Base-by-base conservation (phyloP, 2,329 filamentous ascomycete species). In the Fusarium devonianum region DNA sequence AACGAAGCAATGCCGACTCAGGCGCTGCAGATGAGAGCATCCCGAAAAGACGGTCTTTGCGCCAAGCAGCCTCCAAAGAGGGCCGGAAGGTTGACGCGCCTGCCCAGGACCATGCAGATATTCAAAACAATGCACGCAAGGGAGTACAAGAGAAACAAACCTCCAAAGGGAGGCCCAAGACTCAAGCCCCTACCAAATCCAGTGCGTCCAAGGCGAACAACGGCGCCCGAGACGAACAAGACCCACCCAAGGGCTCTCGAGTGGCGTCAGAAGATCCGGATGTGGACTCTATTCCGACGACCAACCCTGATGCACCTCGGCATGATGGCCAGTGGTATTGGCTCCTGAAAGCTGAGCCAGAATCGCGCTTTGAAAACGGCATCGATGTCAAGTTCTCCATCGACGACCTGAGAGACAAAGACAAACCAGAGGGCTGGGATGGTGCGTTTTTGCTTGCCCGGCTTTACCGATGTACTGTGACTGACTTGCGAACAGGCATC, bases 361-460 rank as follows among this genome's bases (percentile, higher is more conserved):
- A 96, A 63, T 85, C 91, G 4, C 87, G 94, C 5, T 75, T 92
- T 12, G 91, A 96, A 69, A 93, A 92, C 44, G 93, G 92, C 1
- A 78, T 89, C 39, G 92, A 97, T 68, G 90, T 97, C 34, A 88
- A 85, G 60, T 99, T 97, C 73, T 95, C 92, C 1, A 97, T 99
- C 65, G 92, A 97, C 65, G 92, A 97, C 69, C 75, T 99, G 25
- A 81, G 82, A 11, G 81, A 83, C 1, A 88, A 84, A 65, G 85
- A 78, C 1, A 81, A 83, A 64, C 91, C 93, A 2, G 93, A 97
- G 67, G 87, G 90, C 1, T 99, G 94, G 94, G 89, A 95, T 73
- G 94, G 90, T 89, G 74, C 68, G 83, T 49, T 18, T 4, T 17
- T 7, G 11, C 11, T 26, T 21, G 4, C 4, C 13, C 3, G 2